Evolutionary conservation across 1,284 basidiomycete genomes (phyloP).

Genomic region (Ganoderma multipileum): DNA sequence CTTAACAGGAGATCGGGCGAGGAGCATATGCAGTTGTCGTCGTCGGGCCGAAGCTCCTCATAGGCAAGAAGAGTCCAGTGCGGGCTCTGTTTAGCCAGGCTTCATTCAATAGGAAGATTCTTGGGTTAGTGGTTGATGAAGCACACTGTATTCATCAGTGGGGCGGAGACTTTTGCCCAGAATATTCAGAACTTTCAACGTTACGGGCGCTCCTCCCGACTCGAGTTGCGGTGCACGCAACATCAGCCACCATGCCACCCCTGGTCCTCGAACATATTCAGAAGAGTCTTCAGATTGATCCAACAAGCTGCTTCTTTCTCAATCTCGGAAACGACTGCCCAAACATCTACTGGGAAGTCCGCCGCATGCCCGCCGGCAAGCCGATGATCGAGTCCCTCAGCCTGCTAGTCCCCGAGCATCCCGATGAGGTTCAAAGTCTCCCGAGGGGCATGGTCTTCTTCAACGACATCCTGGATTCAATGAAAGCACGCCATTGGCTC

Average conservation of each 20-base stretch:
- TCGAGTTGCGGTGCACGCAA: not conserved
- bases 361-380: conserved; percentile 27
- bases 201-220: not conserved
- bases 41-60: too few species aligned
- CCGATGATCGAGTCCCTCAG: conserved; percentile 1
- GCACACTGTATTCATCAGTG: conserved; percentile 13
- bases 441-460: not conserved
- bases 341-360: conserved; percentile 27
- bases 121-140: conserved; percentile 2
- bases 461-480: not conserved
- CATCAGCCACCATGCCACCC: conserved; percentile 35
- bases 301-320: not conserved
- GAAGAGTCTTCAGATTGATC: conserved; percentile 16
- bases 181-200: not conserved
- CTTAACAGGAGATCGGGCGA: too few species aligned
- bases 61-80: too few species aligned
- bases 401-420: not conserved
- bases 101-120: too few species aligned
- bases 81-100: too few species aligned
- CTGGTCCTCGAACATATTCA: conserved; percentile 29
- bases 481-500: not conserved
- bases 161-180: not conserved
- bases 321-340: conserved; percentile 21
- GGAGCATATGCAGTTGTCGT: too few species aligned
- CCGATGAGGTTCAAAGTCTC: not conserved